Conservation (phyloP, 257 asterid species). For the Marsdenia floribunda region DNA sequence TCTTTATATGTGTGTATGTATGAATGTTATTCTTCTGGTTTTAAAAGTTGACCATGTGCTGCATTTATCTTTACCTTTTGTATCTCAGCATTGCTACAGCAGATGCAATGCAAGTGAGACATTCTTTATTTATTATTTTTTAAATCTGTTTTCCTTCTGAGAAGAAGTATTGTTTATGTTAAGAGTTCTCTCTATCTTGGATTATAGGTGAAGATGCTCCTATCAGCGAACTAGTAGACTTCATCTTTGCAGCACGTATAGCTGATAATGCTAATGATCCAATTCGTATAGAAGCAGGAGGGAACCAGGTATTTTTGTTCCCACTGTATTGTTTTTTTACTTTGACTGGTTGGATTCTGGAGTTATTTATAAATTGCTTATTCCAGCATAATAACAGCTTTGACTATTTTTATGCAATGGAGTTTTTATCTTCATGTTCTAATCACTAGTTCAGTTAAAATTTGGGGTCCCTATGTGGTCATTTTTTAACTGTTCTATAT, state of each 20-base stretch:
- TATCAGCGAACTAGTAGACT: slow-evolving; percentile 59
- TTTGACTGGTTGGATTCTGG: not conserved
- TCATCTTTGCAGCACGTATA: slow-evolving; percentile 79
- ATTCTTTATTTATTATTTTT: not conserved
- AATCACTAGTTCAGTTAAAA: not conserved
- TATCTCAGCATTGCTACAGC: not conserved
- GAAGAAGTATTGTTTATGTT: not conserved
- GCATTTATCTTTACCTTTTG: not conserved
- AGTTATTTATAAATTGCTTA: not conserved
- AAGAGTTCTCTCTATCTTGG: slow-evolving; percentile 21
- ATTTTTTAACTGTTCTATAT: not conserved
- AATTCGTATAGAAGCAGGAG: slow-evolving; percentile 31
- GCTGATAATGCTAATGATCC: slow-evolving; percentile 45
- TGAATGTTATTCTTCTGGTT: not conserved
- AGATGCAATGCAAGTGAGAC: slow-evolving; percentile 1
- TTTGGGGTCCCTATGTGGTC: not conserved
- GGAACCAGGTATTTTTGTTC: slow-evolving; percentile 37
- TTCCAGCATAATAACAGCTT: not conserved
- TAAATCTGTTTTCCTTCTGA: not conserved
- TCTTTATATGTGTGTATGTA: not conserved
- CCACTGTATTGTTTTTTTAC: not conserved
- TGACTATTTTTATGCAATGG: not conserved
- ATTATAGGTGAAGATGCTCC: slow-evolving; percentile 61
- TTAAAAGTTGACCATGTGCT: not conserved
- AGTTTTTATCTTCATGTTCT: not conserved